Evolutionary conservation across 2,329 filamentous ascomycete species (phyloP).

Genomic region (Beauveria scarabaeidicola): DNA sequence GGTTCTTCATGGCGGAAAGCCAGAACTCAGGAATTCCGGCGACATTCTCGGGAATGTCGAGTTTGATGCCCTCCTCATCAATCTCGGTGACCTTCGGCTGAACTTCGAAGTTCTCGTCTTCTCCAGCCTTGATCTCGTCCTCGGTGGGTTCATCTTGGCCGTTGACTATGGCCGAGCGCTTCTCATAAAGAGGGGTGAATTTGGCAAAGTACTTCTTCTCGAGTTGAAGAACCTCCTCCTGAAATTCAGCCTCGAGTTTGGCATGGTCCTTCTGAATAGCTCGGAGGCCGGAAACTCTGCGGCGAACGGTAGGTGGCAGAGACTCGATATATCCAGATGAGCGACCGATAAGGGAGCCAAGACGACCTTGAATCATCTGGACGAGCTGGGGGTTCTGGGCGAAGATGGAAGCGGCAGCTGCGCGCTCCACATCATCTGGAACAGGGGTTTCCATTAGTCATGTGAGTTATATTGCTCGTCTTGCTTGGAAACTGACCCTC

Average conservation of each 20-base stretch:
- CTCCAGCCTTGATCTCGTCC: conserved; percentile 76
- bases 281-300: conserved; percentile 90
- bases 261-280: conserved; percentile 98
- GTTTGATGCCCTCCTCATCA: conserved; percentile 48
- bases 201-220: conserved; percentile 99
- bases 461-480: conserved; percentile 12
- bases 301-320: conserved; percentile 78
- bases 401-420: conserved; percentile 81
- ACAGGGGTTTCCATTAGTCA: conserved; percentile 15
- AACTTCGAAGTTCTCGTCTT: conserved; percentile 67
- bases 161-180: conserved; percentile 88
- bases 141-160: conserved; percentile 78
- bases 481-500: conserved; percentile 61
- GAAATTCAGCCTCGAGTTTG: conserved; percentile 96
- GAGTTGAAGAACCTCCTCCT: conserved; percentile 93
- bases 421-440: conserved; percentile 83
- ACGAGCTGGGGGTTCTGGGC: conserved; percentile 92
- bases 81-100: conserved; percentile 65
- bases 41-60: conserved; percentile 46
- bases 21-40: conserved; percentile 97
- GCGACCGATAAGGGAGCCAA: conserved; percentile 83
- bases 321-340: conserved; percentile 98
- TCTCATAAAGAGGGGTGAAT: conserved; percentile 94
- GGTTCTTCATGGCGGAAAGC: conserved; percentile 99
- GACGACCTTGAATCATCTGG: conserved; percentile 95